Evolutionary conservation across 2,329 filamentous ascomycete species (phyloP), one percentile per base, ranked within the genome.

Genomic region (Hirsutella minnesotensis): DNA sequence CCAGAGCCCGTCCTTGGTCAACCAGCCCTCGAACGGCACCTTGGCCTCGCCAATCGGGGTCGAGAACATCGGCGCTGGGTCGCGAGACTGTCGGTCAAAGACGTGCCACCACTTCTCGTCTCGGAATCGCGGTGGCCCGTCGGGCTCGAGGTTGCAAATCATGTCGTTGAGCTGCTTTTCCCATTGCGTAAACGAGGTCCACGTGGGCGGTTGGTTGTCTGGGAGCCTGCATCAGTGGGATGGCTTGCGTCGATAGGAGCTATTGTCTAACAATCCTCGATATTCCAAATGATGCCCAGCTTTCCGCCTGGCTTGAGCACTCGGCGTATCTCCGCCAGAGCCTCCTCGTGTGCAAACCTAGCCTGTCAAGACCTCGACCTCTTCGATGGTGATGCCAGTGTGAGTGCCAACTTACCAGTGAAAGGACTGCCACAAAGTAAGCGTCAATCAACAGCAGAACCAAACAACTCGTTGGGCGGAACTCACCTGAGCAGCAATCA

Each of bases 221-320:
- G 47, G 9, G 8, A 13, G 19, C 38, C 34, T 9, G 24, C 27
- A 33, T 40, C 18, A 37, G 36, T 15, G 21, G 3, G 5, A n/a
- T 10, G 31, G 29, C 9, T 20, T 37, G 13, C 12, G 18, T 31
- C 5, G 30, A 13, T 20, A 15, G 5, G 31, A 38, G 20, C 63
- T 2, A 3, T 16, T 13, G 33, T 18, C 70, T 53, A 61, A 81
- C 80, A 85, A 49, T 83, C 78, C 56, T 86, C 81, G 46, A 81
- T 66, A 51, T 86, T 86, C 83, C 83, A 87, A 42, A 87, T 79
- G 57, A 84, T 59, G 13, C 77, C 82, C 22, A 87, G 65, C 22
- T 68, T 67, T 7, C 73, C 73, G 7, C 70, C 71, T 1, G 77
- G 77, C 52, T 72, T 73, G 39, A 87, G 61, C 0, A 83, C 71